phyloP scores from a whole-genome alignment of 371 early-diverging fungal genomes.

The Zychaea mexicana region DNA sequence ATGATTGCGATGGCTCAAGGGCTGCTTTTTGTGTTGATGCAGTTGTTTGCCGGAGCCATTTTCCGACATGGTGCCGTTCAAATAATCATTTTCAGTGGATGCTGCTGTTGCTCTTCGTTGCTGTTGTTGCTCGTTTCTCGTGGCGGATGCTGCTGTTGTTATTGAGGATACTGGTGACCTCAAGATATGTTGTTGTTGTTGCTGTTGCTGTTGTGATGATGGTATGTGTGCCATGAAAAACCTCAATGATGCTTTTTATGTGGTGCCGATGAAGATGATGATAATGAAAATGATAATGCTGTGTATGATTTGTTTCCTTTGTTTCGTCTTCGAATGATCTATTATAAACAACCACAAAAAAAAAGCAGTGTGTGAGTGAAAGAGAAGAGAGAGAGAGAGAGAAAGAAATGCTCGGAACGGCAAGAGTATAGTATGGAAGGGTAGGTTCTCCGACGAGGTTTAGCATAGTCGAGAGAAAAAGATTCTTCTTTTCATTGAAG shows the following conservation, averaged over 20 bases:
- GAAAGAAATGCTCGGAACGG: neutral
- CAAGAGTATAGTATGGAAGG: neutral
- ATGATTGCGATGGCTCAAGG: neutral
- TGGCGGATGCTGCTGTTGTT: neutral
- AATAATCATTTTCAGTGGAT: neutral
- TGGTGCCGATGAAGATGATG: neutral
- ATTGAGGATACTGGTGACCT: conserved; percentile 1
- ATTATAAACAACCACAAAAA: neutral
- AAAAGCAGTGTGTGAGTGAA: neutral
- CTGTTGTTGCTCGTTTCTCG: too few species aligned
- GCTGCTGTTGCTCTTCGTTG: neutral
- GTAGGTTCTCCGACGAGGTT: conserved; percentile 4
- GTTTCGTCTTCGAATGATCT: neutral
- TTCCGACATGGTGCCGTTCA: neutral
- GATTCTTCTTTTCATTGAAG: neutral
- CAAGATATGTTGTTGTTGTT: neutral
- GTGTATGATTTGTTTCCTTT: neutral
- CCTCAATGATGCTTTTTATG: neutral
- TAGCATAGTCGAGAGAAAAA: too few species aligned
- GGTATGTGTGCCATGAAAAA: conserved; percentile 3
- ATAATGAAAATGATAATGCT: neutral
- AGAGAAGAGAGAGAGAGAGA: neutral
- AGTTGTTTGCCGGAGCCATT: neutral
- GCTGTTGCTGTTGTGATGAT: neutral
- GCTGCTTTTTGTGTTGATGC: neutral